Base-by-base conservation (phyloP, 1,284 basidiomycete species). In the Ceratorhiza oryzae-sativae region DNA sequence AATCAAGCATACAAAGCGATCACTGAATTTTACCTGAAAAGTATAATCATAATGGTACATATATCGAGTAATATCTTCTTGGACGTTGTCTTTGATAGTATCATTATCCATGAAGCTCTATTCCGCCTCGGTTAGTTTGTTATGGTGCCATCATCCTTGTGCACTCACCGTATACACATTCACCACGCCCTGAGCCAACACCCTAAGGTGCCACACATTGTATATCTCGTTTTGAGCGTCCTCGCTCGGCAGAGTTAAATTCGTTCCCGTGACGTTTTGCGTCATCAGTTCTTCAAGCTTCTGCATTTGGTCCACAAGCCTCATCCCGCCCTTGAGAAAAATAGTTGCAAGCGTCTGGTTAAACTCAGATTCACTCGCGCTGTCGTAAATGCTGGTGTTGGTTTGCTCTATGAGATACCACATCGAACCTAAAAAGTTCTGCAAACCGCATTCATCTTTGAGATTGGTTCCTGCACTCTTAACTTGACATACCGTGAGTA, bases 91-190 rank as follows among this genome's bases (percentile, higher is more conserved):
- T 3, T 45, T 18, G 42, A 45, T 45, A 3, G 42, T 27, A 10
- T 51, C 23, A 27, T 67, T 67, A 3, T n/a, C 20, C 62, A 53
- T 53, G 13, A 67, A 67, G 20, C 18, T 39, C 62, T 67, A 23
- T 51, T 9, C 1, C 27, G 6, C 8, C 25, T 18, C n/a, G n/a
- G n/a, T n/a, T n/a, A n/a, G n/a, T n/a, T n/a, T n/a, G n/a, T n/a
- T n/a, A n/a, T n/a, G n/a, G n/a, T n/a, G n/a, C n/a, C n/a, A n/a
- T n/a, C n/a, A n/a, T n/a, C n/a, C n/a, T n/a, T n/a, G n/a, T n/a
- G n/a, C n/a, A n/a, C 48, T 53, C 15, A 53, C 62, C 34, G 8
- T 27, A 34, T 53, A 67, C 1, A 25, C 10, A 23, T 39, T 39
- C 20, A 67, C 10, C 12, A 42, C n/a, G 12, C 9, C 23, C 10